Evolutionary conservation across 306 rosid genomes (phyloP), one percentile per base, ranked within the genome.

Genomic region (Acacia acuminata): DNA sequence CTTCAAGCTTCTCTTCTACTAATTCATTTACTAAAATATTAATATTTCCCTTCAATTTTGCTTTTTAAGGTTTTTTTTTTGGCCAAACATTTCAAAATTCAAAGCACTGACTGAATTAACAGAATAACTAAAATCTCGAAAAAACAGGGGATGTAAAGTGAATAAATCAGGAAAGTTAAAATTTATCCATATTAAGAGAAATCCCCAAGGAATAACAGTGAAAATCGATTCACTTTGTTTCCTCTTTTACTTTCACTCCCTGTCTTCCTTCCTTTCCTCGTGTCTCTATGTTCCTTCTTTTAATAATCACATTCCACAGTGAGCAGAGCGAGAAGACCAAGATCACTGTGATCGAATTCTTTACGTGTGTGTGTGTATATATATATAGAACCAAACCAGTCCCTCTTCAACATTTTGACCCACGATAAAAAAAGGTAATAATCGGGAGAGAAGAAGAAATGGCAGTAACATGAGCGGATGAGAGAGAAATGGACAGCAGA

Each of bases 361-460:
- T 7, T 32, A 4, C 27, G 27, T 36, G 5, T 36, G 3, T 68
- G 19, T 38, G 3, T 24, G n/a, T 8, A 47, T 36, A n/a, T 11
- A 75, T 44, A 30, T 19, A 36, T 34, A 16, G 11, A n/a, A 67
- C 74, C 6, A 55, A 24, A 2, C 19, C 42, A 8, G 51, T 12
- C 73, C 7, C 16, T 16, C 50, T 44, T 80, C 67, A 44, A 72
- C 68, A 72, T 75, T 82, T 86, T 86, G 86, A 82, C 84, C 27
- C 25, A 13, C 72, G 50, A 86, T 58, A 69, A 78, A 58, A 27
- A 12, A n/a, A 42, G 5, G 8, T 71, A 24, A 8, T 44, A 55
- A 55, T 50, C 38, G 25, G 14, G 45, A 30, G 77, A 11, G 34
- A 30, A 36, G 55, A 51, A 47, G 56, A 43, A 2, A 22, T 10